Percentiles rank a stretch among this genome's conserved stretches.
phyloP scores from a whole-genome alignment of 139 green algal genomes.

The Tetratostichococcus sp. region DNA sequence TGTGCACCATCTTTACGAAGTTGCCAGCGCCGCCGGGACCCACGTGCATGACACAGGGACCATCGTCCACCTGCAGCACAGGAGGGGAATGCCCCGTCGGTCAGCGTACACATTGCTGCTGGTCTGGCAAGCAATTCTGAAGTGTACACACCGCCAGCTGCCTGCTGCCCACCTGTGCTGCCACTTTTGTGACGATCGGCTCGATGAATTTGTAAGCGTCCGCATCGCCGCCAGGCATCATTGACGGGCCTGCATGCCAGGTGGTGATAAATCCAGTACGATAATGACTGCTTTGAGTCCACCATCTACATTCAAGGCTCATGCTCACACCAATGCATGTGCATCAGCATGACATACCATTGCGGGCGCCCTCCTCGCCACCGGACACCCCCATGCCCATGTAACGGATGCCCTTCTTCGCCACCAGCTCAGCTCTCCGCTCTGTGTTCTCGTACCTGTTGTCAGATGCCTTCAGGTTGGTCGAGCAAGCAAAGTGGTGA shows the following conservation, averaged over 20 bases:
- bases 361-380: slow-evolving; percentile 94
- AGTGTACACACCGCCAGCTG: too few species aligned
- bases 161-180: slow-evolving; percentile 60
- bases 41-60: slow-evolving; percentile 87
- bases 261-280: too few species aligned
- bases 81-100: too few species aligned
- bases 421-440: slow-evolving; percentile 64
- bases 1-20: slow-evolving; percentile 99
- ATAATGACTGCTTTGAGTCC: too few species aligned
- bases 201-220: slow-evolving; percentile 86
- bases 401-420: slow-evolving; percentile 85
- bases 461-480: too few species aligned
- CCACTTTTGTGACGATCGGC: slow-evolving; percentile 88
- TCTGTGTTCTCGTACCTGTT: slow-evolving; percentile 99
- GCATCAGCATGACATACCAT: slow-evolving; percentile 52
- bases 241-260: slow-evolving; percentile 72
- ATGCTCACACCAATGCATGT: not conserved
- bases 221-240: slow-evolving; percentile 94
- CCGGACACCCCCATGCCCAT: slow-evolving; percentile 98
- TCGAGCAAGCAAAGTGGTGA: too few species aligned
- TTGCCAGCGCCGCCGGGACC: slow-evolving; percentile 83
- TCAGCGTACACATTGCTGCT: too few species aligned
- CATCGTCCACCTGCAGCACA: slow-evolving; percentile 79
- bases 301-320: too few species aligned
- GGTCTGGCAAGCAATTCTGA: too few species aligned